Evolutionary conservation across 805 yeast genomes (phyloP).

Genomic region (Jamesozyma rosinii): DNA sequence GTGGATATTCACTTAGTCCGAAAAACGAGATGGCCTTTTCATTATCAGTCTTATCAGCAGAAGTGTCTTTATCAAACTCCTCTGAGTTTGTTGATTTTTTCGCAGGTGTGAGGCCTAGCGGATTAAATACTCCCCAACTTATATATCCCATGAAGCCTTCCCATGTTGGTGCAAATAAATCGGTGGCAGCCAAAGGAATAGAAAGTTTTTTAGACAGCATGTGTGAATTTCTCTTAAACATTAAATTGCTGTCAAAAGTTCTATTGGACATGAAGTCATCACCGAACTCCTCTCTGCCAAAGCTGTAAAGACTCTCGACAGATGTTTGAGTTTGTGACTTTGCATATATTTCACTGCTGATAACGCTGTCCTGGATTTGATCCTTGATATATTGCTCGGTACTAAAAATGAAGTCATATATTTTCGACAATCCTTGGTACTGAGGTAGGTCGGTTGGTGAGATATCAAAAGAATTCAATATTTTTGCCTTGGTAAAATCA

Average conservation of each 20-base stretch:
- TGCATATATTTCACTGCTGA: conserved; percentile 59
- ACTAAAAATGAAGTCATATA: conserved; percentile 58
- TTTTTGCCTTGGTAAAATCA: conserved; percentile 46
- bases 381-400: conserved; percentile 63
- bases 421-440: conserved; percentile 53
- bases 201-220: conserved; percentile 47
- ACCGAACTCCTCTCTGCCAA: conserved; percentile 61
- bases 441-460: conserved; percentile 30
- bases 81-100: conserved; percentile 3
- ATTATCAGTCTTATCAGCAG: neutral
- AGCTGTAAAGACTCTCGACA: conserved; percentile 50
- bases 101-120: neutral
- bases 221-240: conserved; percentile 76
- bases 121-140: conserved; percentile 29
- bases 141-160: conserved; percentile 43
- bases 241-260: conserved; percentile 58
- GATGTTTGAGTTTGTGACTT: conserved; percentile 47
- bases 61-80: neutral
- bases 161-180: conserved; percentile 69
- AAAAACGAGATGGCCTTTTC: conserved; percentile 6
- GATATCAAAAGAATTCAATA: conserved; percentile 42
- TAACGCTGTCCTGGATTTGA: conserved; percentile 55
- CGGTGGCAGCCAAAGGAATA: conserved; percentile 53
- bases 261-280: conserved; percentile 49
- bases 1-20: conserved; percentile 18